Conservation (phyloP, 768 basidiomycete species). For the Hygrocybe coccinea region DNA sequence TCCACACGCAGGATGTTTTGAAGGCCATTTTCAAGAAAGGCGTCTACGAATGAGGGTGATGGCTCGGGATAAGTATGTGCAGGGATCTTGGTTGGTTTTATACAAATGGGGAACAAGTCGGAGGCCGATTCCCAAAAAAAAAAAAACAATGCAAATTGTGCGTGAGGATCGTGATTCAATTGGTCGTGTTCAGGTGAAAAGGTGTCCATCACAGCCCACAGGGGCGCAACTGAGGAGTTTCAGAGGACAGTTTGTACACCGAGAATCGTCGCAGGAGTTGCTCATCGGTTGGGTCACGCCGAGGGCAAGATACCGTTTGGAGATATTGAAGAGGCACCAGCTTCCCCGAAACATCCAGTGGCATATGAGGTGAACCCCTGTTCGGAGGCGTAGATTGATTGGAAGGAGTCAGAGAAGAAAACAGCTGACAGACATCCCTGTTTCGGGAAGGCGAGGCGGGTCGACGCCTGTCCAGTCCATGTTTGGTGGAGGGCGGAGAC, state of each 20-base stretch:
- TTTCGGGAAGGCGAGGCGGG: neutral
- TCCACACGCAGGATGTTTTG: no score
- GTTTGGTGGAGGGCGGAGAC: neutral
- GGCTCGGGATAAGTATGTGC: neutral
- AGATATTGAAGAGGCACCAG: constrained; percentile 65
- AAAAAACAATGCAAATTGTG: neutral
- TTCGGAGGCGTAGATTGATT: constrained; percentile 33
- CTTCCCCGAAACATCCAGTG: constrained; percentile 24
- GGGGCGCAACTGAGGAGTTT: neutral
- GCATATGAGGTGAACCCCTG: constrained; percentile 28
- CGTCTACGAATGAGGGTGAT: no score
- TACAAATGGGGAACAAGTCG: neutral
- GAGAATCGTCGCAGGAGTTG: constrained; percentile 54
- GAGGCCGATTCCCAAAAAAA: neutral
- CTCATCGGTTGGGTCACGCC: constrained; percentile 62
- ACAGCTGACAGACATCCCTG: neutral
- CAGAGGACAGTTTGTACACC: neutral
- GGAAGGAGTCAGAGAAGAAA: constrained; percentile 9
- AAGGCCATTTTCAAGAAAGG: no score
- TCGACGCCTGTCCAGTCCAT: neutral
- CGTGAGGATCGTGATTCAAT: neutral
- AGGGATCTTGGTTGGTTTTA: neutral
- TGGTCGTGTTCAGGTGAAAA: neutral
- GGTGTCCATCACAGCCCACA: neutral
- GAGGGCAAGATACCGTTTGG: constrained; percentile 47